Base-by-base conservation (phyloP, 192 early-diverging fungal species). In the Coemansia sp. region DNA sequence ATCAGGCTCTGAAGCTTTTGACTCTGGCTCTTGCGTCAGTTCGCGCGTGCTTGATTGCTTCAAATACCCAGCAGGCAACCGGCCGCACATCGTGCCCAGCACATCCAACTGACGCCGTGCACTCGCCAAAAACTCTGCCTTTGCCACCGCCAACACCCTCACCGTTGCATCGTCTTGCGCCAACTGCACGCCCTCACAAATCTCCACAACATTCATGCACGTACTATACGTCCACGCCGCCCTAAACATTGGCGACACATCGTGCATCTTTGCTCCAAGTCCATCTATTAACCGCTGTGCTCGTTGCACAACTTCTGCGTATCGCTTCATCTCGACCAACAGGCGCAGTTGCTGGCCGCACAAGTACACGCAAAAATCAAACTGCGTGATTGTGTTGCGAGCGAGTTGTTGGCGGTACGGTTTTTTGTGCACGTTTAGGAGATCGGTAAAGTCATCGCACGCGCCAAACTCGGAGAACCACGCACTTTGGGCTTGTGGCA, bases 391-490 rank as follows among this genome's bases (percentile, higher is more conserved):
- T 2, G 80, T 86, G 78, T 94, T 99, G 63, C 94, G 88, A 25
- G 88, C 88, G 66, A 98, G 95, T 75, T 87, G 81, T 47, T 93
- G 89, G 44, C 91, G 83, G 66, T 97, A 99, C 2, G 87, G 86
- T 70, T 95, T 96, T 18, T 79, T 82, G 44, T 82, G 77, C 21
- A 90, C 61, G 51, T 94, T 84, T 11, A 98, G 82, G 6, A 96
- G 73, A 59, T 92, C 90, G 1, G 84, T 82, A 68, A 89, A 89
- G 67, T 99, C 95, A 68, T 99, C 97, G n/a, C 84, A 84, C 5
- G 91, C 96, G 50, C 96, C 96, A 82, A 97, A 96, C 67, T 82
- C 85, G 14, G 89, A 84, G 76, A 98, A 98, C 95, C 95, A 99
- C 38, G 95, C 88, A n/a, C 86, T 78, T 53, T 86, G 94, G 73